Percentiles rank a stretch among this genome's conserved stretches.
phyloP scores from a whole-genome alignment of 805 yeast genomes.

The Clavispora vitiphila region DNA sequence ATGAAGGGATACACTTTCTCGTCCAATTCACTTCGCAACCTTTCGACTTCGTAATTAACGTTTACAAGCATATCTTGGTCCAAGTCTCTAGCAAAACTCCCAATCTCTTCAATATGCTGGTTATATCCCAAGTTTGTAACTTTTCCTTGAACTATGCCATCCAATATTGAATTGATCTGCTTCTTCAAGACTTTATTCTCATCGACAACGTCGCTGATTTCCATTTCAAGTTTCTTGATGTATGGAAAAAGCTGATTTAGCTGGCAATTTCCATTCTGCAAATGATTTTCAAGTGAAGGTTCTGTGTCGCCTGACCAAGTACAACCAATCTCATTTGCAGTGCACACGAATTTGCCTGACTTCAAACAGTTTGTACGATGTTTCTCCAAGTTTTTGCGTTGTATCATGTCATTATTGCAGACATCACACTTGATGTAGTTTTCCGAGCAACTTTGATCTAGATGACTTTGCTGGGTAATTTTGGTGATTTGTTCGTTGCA shows the following conservation, averaged over 20 bases:
- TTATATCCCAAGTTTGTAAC: conserved; percentile 46
- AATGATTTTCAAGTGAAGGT: conserved; percentile 33
- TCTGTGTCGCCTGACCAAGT: conserved; percentile 39
- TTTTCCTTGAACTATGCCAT: conserved; percentile 45
- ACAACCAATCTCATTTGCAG: conserved; percentile 47
- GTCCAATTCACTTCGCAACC: conserved; percentile 39
- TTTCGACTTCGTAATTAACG: conserved; percentile 39
- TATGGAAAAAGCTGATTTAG: conserved; percentile 26
- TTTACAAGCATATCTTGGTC: conserved; percentile 27
- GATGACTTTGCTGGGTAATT: conserved; percentile 29
- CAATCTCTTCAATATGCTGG: conserved; percentile 44
- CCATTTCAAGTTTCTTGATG: conserved; percentile 17
- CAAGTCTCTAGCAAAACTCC: conserved; percentile 17
- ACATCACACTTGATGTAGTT: conserved; percentile 39
- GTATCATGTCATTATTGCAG: conserved; percentile 38
- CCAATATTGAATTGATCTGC: conserved; percentile 42
- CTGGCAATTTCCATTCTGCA: conserved; percentile 27
- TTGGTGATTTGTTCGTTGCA: conserved; percentile 29
- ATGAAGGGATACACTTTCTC: conserved; percentile 34
- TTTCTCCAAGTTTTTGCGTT: conserved; percentile 29
- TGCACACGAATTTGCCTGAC: conserved; percentile 38
- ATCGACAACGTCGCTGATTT: conserved; percentile 21
- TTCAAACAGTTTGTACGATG: conserved; percentile 42
- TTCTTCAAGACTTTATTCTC: conserved; percentile 39
- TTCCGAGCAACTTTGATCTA: conserved; percentile 32